Percentiles rank a stretch among this genome's conserved stretches.
These are phyloP conservation scores for Basipetospora chlamydospora DNA, from an alignment of 2,329 filamentous ascomycete genomes.

Conservation along the genomic window DNA sequence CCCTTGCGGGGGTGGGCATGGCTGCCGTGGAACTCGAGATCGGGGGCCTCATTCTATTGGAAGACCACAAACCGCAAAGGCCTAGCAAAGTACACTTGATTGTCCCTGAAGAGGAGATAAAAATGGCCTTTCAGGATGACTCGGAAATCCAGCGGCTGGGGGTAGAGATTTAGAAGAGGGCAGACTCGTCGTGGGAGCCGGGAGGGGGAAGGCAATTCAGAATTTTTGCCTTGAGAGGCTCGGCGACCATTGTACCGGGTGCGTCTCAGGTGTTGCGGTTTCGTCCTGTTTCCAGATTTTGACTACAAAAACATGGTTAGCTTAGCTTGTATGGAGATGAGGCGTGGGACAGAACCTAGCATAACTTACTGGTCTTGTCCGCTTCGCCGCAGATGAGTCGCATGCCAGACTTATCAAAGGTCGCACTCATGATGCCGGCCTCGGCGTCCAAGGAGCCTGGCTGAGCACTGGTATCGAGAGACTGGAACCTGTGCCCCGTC, in stretches of 20 bases:
- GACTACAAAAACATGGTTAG: slow-evolving; percentile 30
- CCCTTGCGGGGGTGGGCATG: background rate
- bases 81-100: slow-evolving; percentile 61
- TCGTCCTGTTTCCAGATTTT: slow-evolving; percentile 97
- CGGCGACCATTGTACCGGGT: slow-evolving; percentile 87
- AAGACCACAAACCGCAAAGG: slow-evolving; percentile 66
- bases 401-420: slow-evolving; percentile 78
- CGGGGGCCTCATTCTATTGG: slow-evolving; percentile 75
- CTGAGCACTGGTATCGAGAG: slow-evolving; percentile 79
- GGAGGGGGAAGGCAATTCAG: slow-evolving; percentile 20
- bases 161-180: too few species aligned
- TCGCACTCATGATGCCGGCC: slow-evolving; percentile 86
- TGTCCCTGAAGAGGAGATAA: too few species aligned
- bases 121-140: slow-evolving; percentile 73
- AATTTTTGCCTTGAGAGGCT: slow-evolving; percentile 64
- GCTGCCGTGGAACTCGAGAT: slow-evolving; percentile 70
- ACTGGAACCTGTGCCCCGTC: slow-evolving; percentile 81
- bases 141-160: slow-evolving; percentile 71
- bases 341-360: background rate
- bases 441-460: slow-evolving; percentile 90
- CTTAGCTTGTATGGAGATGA: background rate
- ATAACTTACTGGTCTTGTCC: slow-evolving; percentile 68
- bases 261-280: slow-evolving; percentile 74
- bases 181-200: background rate
- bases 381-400: slow-evolving; percentile 88